Evolutionary conservation across 768 basidiomycete species (phyloP).

Genomic region (Naganishia vishniacii): DNA sequence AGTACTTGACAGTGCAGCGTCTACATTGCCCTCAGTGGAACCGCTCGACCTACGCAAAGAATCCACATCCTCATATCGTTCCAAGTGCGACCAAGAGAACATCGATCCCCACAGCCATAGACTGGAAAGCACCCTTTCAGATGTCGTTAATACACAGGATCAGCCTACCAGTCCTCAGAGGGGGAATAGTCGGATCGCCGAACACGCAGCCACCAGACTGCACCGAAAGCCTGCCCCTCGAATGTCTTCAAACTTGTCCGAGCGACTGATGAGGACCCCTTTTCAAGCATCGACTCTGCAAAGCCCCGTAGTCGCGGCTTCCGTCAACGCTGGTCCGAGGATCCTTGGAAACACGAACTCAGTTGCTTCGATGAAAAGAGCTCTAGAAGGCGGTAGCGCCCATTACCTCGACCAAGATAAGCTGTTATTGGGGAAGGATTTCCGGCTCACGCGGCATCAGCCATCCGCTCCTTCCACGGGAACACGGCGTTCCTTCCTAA

Average conservation of each 20-base stretch:
- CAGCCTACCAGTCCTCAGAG: background rate
- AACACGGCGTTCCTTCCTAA: too few relatives aligned
- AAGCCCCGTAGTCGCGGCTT: background rate
- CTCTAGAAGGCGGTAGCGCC: background rate
- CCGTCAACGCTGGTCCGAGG: background rate
- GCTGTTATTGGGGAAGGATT: too few relatives aligned
- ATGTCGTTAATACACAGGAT: background rate
- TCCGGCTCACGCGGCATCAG: too few relatives aligned
- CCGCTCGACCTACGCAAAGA: too few relatives aligned
- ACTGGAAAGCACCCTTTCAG: background rate
- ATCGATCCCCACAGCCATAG: background rate
- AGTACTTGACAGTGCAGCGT: too few relatives aligned
- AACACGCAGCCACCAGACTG: background rate
- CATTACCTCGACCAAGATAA: too few relatives aligned
- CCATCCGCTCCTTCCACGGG: too few relatives aligned
- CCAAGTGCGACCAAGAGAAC: background rate
- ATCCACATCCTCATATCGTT: too few relatives aligned
- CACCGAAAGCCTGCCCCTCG: background rate
- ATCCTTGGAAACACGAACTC: background rate
- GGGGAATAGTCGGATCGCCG: background rate
- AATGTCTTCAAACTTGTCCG: background rate
- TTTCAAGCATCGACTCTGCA: background rate
- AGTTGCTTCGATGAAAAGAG: background rate
- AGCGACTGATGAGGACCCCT: background rate
- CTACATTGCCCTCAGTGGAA: too few relatives aligned